Base-by-base conservation (phyloP, 1,284 basidiomycete species). In the Ustilago nuda region DNA sequence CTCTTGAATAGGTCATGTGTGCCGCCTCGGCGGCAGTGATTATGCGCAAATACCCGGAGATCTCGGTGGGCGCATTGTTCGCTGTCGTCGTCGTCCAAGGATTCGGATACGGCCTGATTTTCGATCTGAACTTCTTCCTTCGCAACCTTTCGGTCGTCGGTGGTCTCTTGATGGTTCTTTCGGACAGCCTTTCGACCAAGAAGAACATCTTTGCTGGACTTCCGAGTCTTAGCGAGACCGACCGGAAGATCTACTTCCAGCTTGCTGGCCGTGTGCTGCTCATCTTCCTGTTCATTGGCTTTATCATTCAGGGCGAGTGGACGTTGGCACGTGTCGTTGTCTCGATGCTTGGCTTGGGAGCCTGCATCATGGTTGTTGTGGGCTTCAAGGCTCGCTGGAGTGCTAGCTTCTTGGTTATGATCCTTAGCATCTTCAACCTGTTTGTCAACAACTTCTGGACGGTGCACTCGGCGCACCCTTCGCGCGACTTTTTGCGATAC, bases 301-400 rank as follows among this genome's bases (percentile, higher is more conserved):
- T 99, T 89, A 92, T 98, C 80, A 89, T 99, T 85, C 94, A 96
- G 86, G 95, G 95, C 62, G 88, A 90, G 86, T 98, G 95, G 95
- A 92, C 90, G 76, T 88, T 97, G 76, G 90, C 89, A 27, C 93
- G 95, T 72, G 89, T 95, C 9, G 88, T 96, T 68, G 92, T 97
- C 61, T 95, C 94, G 37, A 88, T 97, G 43, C 76, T 86, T 30
- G 87, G 87, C 8, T 63, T 87, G 41, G 85, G 82, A n/a, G 95
- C 96, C 1, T 98, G 96, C 86, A 87, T 91, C 83, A 98, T 98
- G 94, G 95, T 99, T 61, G 97, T 95, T 11, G 90, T 99, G 73
- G 97, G 97, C 56, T 99, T 98, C 91, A 99, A 99, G 89, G 96
- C 97, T 82, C 96, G 98, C 87, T 98, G 95, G 94, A 94, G 93